Evolutionary conservation across 306 rosid genomes (phyloP).

Genomic region (Quercus berberidifolia): DNA sequence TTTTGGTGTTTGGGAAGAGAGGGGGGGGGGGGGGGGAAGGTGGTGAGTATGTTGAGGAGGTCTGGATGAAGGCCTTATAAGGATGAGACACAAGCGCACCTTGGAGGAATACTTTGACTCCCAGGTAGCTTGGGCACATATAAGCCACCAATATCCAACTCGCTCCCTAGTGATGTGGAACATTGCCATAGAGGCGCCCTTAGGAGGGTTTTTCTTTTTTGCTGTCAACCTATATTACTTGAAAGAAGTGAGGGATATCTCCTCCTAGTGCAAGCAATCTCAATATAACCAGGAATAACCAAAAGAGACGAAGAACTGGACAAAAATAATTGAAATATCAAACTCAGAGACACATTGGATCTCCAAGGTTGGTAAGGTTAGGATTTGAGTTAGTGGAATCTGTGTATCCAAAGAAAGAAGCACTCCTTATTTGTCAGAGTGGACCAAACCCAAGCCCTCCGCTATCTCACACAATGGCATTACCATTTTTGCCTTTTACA

Average conservation of each 20-base stretch:
- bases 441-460: no score
- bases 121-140: no score
- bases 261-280: neutral
- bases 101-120: no score
- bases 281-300: neutral
- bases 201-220: neutral
- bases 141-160: no score
- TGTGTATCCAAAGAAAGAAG: neutral
- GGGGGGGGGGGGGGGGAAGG: neutral
- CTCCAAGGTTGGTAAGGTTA: neutral
- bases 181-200: neutral
- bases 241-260: neutral
- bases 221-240: neutral
- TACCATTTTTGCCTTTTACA: no score
- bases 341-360: neutral
- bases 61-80: no score
- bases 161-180: no score
- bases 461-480: no score
- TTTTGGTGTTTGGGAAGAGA: neutral
- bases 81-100: no score
- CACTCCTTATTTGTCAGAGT: no score
- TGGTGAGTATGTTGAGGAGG: neutral
- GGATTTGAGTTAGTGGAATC: neutral
- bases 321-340: neutral
- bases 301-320: neutral